phyloP scores from a whole-genome alignment of 2,329 filamentous ascomycete genomes.

The Hawksworthiomyces lignivorus region DNA sequence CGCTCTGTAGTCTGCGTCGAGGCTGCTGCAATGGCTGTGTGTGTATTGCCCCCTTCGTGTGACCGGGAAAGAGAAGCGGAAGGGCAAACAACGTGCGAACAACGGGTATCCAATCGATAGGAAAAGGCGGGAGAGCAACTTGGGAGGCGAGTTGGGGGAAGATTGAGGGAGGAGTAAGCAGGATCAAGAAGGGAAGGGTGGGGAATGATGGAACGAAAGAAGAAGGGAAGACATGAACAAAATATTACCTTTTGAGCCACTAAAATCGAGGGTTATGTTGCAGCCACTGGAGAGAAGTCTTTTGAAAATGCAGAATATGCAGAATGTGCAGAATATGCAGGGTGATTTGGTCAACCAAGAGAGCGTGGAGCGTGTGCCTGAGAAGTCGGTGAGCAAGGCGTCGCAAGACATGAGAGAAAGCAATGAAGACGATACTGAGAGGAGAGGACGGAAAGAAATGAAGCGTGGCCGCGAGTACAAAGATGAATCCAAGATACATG shows the following conservation, averaged over 20 bases:
- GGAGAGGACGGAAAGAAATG: not conserved
- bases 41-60: constrained; percentile 1
- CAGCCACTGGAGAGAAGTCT: constrained; percentile 3
- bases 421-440: too few species aligned
- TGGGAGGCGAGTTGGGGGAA: not conserved
- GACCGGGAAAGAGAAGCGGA: not conserved
- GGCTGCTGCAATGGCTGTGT: not conserved
- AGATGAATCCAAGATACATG: too few species aligned
- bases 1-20: not conserved
- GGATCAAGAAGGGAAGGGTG: not conserved
- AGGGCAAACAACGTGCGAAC: too few species aligned
- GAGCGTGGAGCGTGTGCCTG: not conserved
- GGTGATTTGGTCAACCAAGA: constrained; percentile 3
- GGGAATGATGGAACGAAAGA: too few species aligned
- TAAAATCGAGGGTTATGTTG: not conserved
- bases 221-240: too few species aligned
- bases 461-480: too few species aligned
- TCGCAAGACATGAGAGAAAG: not conserved
- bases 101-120: not conserved
- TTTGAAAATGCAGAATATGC: too few species aligned
- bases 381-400: constrained; percentile 11
- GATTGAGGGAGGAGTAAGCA: not conserved
- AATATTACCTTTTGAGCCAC: not conserved
- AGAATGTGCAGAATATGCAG: too few species aligned
- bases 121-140: not conserved